These are phyloP conservation scores for Erodium chrysanthum DNA, from an alignment of 441 rosid species.

Conservation along the genomic window DNA sequence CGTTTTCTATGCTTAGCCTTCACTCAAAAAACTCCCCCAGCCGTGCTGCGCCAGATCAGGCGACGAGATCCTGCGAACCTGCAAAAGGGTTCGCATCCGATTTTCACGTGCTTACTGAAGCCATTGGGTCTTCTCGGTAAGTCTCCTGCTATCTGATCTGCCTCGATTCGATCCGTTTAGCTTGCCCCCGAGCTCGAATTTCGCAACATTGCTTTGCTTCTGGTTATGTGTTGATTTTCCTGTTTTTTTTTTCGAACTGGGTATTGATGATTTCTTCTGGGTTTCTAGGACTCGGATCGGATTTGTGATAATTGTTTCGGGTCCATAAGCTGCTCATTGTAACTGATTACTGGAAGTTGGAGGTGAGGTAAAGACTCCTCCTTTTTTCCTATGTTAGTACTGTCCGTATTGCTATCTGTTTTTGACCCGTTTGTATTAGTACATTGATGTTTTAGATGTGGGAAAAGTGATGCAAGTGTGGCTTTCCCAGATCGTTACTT, in stretches of 20 bases:
- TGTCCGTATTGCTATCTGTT: not conserved
- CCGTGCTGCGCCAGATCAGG: constrained; percentile 12
- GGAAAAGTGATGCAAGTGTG: not conserved
- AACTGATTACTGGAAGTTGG: constrained; percentile 16
- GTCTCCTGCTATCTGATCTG: constrained; percentile 17
- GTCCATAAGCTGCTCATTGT: constrained; percentile 16
- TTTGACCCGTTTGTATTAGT: constrained; percentile 7
- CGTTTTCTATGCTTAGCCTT: constrained; percentile 16
- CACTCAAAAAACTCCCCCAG: constrained; percentile 19
- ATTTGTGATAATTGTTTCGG: constrained; percentile 8
- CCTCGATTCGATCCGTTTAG: constrained; percentile 1
- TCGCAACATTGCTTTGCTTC: not conserved
- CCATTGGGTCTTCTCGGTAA: constrained; percentile 7
- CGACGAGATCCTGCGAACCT: constrained; percentile 25
- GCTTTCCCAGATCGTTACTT: not conserved
- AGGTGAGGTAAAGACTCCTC: constrained; percentile 15
- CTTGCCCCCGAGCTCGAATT: not conserved
- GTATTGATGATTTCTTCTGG: constrained; percentile 8
- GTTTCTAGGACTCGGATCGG: constrained; percentile 17
- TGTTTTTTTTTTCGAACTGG: constrained; percentile 13
- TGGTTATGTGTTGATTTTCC: not conserved
- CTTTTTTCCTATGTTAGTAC: not conserved
- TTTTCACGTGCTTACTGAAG: constrained; percentile 8
- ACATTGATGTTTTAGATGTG: not conserved
- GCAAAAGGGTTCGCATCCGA: constrained; percentile 13